These are phyloP conservation scores for Apiospora saccharicola DNA, from an alignment of 2,329 filamentous ascomycete species.

Conservation along the genomic window DNA sequence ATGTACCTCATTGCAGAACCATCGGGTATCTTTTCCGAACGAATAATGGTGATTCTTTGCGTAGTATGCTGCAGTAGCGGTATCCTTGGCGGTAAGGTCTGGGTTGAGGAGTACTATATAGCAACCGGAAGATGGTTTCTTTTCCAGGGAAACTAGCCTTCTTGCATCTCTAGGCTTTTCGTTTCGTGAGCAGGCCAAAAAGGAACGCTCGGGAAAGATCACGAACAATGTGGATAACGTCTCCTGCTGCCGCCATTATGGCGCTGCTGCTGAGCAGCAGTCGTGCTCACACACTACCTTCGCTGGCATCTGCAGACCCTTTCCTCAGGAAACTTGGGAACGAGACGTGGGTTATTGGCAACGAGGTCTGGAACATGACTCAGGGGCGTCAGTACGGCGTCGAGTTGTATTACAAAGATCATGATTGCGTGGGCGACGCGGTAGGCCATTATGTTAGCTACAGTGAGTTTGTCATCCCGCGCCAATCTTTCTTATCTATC, in stretches of 20 bases:
- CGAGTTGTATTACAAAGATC: conserved; percentile 40
- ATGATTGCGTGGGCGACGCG: conserved; percentile 41
- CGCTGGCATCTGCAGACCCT: conserved; percentile 30
- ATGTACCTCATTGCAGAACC: neutral
- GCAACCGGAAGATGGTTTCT: neutral
- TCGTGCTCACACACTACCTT: neutral
- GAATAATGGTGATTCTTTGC: neutral
- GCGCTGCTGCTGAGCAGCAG: conserved; percentile 23
- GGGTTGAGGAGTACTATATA: neutral
- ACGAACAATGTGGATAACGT: neutral
- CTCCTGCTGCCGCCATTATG: neutral
- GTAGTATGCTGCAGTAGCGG: neutral
- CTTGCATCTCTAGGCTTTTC: neutral
- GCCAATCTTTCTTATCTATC: too few species aligned
- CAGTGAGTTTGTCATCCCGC: conserved; percentile 33
- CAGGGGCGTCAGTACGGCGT: conserved; percentile 39
- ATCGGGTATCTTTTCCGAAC: neutral
- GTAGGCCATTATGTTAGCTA: conserved; percentile 43
- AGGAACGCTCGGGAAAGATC: neutral
- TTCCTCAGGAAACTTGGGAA: conserved; percentile 39
- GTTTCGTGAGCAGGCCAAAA: too few species aligned
- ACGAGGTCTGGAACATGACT: conserved; percentile 42
- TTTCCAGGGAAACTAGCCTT: neutral
- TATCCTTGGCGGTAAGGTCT: neutral
- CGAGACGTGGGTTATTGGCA: conserved; percentile 43